A percentile compares a stretch with the other conserved stretches of the same genome.
Conservation (phyloP, 805 yeast genomes). For the Cyberlindnera samutprakarnensis region DNA sequence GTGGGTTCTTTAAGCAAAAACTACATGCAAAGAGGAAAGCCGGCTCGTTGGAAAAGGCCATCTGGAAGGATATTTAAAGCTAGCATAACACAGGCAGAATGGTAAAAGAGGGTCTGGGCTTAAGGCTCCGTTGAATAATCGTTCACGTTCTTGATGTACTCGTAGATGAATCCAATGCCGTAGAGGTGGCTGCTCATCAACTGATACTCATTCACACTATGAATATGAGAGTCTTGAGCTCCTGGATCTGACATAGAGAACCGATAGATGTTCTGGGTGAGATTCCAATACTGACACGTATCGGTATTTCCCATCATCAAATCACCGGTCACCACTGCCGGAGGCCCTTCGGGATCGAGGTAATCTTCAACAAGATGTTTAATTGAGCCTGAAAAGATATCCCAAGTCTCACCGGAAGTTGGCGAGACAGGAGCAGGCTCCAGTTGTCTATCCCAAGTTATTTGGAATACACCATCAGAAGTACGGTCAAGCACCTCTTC, state of each 20-base stretch:
- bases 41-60: conserved; percentile 59
- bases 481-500: conserved; percentile 9
- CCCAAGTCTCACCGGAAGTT: conserved; percentile 38
- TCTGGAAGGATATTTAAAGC: conserved; percentile 58
- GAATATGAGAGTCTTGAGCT: conserved; percentile 30
- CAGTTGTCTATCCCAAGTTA: conserved; percentile 24
- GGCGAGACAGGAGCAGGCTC: conserved; percentile 53
- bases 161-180: conserved; percentile 41
- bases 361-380: conserved; percentile 51
- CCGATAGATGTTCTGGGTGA: conserved; percentile 55
- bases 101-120: not conserved
- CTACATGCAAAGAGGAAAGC: conserved; percentile 39
- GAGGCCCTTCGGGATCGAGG: conserved; percentile 42
- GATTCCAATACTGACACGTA: conserved; percentile 55
- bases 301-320: conserved; percentile 69
- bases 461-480: conserved; percentile 32
- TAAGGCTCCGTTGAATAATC: conserved; percentile 6
- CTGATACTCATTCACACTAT: conserved; percentile 51
- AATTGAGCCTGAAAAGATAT: conserved; percentile 50
- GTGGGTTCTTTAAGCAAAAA: conserved; percentile 56
- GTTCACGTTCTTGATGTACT: conserved; percentile 38
- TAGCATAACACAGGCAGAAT: too few species aligned
- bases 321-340: conserved; percentile 46
- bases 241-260: conserved; percentile 20
- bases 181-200: conserved; percentile 47